phyloP scores from a whole-genome alignment of 176 grass and related monocot genomes.

The Metroxylon sagu region DNA sequence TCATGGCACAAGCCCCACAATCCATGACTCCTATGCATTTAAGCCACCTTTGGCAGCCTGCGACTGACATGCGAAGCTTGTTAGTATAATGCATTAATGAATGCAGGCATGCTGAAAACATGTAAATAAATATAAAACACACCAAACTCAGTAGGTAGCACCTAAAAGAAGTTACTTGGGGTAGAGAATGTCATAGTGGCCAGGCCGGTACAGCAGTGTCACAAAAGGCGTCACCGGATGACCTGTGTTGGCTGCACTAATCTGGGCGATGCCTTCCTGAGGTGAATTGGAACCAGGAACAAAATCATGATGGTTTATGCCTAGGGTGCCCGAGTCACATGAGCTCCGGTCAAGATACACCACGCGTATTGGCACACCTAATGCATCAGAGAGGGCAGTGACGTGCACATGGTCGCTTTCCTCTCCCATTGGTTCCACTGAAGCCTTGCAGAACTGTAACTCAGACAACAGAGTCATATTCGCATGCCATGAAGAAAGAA shows the following conservation, averaged over 20 bases:
- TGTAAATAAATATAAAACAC: neutral
- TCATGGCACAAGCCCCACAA: no score
- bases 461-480: neutral
- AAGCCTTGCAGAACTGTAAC: constrained; percentile 78
- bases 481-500: no score
- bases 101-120: neutral
- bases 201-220: constrained; percentile 82
- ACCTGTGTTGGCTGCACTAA: constrained; percentile 3
- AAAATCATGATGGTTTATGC: constrained; percentile 79
- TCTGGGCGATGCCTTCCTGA: constrained; percentile 12
- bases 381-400: constrained; percentile 77
- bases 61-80: constrained; percentile 18
- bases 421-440: constrained; percentile 94
- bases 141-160: constrained; percentile 6
- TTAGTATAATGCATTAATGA: neutral
- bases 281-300: constrained; percentile 29
- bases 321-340: constrained; percentile 37
- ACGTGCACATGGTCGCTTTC: constrained; percentile 94
- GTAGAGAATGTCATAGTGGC: constrained; percentile 96
- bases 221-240: constrained; percentile 47
- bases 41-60: constrained; percentile 53
- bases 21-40: no score
- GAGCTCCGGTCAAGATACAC: constrained; percentile 78
- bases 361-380: constrained; percentile 90
- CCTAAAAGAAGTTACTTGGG: constrained; percentile 42